Evolutionary conservation across 2,329 filamentous ascomycete species (phyloP), one percentile per base, ranked within the genome.

Genomic region (Colletotrichum magnum): DNA sequence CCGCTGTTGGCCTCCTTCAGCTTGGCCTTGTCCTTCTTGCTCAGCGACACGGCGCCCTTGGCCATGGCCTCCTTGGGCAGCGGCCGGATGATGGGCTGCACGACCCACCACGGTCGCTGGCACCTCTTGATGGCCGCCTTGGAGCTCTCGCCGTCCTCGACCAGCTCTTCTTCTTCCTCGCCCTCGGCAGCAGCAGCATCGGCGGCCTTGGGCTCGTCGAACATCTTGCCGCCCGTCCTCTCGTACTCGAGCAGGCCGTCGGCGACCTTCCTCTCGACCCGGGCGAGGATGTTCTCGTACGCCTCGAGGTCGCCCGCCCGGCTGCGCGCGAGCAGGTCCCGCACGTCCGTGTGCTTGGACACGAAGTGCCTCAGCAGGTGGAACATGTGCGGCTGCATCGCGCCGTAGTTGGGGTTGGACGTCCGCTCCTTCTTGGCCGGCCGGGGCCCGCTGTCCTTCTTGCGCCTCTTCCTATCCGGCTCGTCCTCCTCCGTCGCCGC

Each of bases 331-430:
- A 99, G 87, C n/a, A 91, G 89, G 77, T 98, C 94, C 39, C 96
- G 89, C 39, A 98, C 90, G 73, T 96, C 88, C 26, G 93, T 95
- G 80, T 98, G 93, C 71, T 86, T 88, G 2, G 90, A 86, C 41
- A 99, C 90, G 26, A 98, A 88, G 39, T 95, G 91, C 16, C 95
- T 89, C 24, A 98, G 87, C 28, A 99, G 88, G 78, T 97, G 93
- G 85, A 99, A 99, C 51, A 98, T 88, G 79, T 99, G 96, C 0
- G 94, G 90, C 79, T 98, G 95, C 86, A 98, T 93, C 41, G 90
- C 90, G 12, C 88, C 86, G 56, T 97, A 84, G 78, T 96, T 98
- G 4, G 83, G 88, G 78, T 95, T 98, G 3, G 82, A 88, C 45
- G 75, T 77, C 52, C 79, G 79, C 62, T 83, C 81, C 56, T 81